Evolutionary conservation across 2,329 filamentous ascomycete genomes (phyloP).

Genomic region (Penicillium aurantiogriseum): DNA sequence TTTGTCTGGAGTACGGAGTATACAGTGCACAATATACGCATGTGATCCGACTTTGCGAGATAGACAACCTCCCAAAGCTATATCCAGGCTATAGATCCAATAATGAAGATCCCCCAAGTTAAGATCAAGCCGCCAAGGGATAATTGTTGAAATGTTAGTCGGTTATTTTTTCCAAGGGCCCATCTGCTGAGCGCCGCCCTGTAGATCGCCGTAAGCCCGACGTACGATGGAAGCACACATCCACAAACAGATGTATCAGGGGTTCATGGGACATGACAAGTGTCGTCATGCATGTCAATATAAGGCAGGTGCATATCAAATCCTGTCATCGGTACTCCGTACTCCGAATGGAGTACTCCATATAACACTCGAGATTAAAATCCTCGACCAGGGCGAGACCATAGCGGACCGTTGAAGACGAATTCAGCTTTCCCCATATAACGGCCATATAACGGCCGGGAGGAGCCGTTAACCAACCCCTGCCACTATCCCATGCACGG

Average conservation of each 20-base stretch:
- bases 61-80: not conserved
- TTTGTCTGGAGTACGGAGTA: not conserved
- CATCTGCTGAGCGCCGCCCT: constrained; percentile 9
- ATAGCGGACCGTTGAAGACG: constrained; percentile 16
- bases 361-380: not conserved
- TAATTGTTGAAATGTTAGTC: not conserved
- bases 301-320: not conserved
- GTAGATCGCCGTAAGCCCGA: constrained; percentile 7
- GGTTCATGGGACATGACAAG: not conserved
- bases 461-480: constrained; percentile 16
- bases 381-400: constrained; percentile 8
- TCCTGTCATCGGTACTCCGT: not conserved
- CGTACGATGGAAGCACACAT: not conserved
- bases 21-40: not conserved
- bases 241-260: not conserved
- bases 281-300: not conserved
- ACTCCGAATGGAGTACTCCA: not conserved
- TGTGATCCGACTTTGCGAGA: not conserved
- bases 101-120: not conserved
- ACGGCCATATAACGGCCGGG: constrained; percentile 24
- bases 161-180: not conserved
- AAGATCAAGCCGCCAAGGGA: not conserved
- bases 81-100: not conserved
- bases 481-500: not conserved
- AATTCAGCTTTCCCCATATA: constrained; percentile 14